phyloP scores from a whole-genome alignment of 164 flowering plant genomes.

The Umbilicus rupestris region DNA sequence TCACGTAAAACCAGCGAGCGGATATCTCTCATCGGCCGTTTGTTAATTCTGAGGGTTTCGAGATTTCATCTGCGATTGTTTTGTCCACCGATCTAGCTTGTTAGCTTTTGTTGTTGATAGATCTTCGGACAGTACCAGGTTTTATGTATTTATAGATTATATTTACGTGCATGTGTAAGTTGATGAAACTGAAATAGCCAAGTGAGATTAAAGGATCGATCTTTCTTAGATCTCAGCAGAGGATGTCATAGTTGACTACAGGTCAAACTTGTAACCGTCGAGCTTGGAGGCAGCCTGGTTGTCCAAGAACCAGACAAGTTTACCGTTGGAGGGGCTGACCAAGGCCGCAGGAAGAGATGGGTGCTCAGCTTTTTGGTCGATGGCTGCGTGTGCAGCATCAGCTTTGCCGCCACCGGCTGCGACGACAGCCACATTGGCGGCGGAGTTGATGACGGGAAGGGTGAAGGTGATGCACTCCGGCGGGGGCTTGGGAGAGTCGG shows the following conservation, averaged over 20 bases:
- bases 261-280: neutral
- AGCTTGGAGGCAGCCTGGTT: slow-evolving; percentile 6
- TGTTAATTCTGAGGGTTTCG: too few relatives aligned
- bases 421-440: slow-evolving; percentile 23
- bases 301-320: slow-evolving; percentile 10
- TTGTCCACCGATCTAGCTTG: too few relatives aligned
- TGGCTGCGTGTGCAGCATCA: slow-evolving; percentile 7
- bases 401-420: slow-evolving; percentile 15
- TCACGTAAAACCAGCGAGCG: too few relatives aligned
- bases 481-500: slow-evolving; percentile 9
- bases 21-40: too few relatives aligned
- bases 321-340: slow-evolving; percentile 8
- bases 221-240: too few relatives aligned
- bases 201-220: too few relatives aligned
- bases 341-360: slow-evolving; percentile 2
- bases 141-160: too few relatives aligned
- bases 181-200: too few relatives aligned
- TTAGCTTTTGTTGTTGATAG: too few relatives aligned
- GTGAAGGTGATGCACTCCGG: slow-evolving; percentile 24
- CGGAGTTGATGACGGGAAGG: slow-evolving; percentile 24
- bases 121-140: too few relatives aligned
- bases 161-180: too few relatives aligned
- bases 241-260: neutral
- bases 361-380: neutral
- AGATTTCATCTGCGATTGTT: too few relatives aligned